Evolutionary conservation across 1,139 yeast genomes (phyloP), one percentile per base, ranked within the genome.

Genomic region (Candida gigantensis): DNA sequence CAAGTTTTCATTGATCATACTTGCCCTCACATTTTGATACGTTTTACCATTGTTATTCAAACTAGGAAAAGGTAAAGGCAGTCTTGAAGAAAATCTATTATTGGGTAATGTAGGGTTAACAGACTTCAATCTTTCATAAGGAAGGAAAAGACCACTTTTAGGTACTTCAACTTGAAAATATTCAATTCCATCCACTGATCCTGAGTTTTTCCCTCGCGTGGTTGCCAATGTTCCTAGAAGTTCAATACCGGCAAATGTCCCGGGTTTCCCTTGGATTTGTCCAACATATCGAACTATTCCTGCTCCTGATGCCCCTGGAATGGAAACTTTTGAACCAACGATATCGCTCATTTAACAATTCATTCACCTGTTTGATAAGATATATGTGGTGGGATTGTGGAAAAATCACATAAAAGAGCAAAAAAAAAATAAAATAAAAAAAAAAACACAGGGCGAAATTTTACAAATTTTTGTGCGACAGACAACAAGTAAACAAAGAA

Each of bases 231-330:
- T 77, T 3, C 87, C 90, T 8, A 74, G 52, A 32, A 92, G 65
- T 55, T 92, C 97, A 4, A 92, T 74, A 1, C 98, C 98, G 4
- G 90, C 96, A 63, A 83, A 92, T n/a, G 71, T 65, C 0, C 96
- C 96, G 17, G 47, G 45, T 51, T 86, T 88, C 19, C 84, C 84
- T 21, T 79, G 75, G 15, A 92, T 87, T 1, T 76, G 65, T 1
- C 97, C 97, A 17, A 81, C 68, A 57, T 77, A 92, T 45, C 81
- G 70, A 35, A 92, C 66, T 11, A 81, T 68, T 1, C 94, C 97
- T 30, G 55, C 51, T 7, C 72, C 73, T 7, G 72, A 57, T 7
- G 77, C 65, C 0, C 76, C 75, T 2, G 77, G 77, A 12, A 71
- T 64, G 25, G 55, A 51, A 11, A 71, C 73, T 34, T 58, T 59